Evolutionary conservation across 352 stramenopile species (phyloP), one percentile per base, ranked within the genome.

Genomic region (Phytophthora hybrid): DNA sequence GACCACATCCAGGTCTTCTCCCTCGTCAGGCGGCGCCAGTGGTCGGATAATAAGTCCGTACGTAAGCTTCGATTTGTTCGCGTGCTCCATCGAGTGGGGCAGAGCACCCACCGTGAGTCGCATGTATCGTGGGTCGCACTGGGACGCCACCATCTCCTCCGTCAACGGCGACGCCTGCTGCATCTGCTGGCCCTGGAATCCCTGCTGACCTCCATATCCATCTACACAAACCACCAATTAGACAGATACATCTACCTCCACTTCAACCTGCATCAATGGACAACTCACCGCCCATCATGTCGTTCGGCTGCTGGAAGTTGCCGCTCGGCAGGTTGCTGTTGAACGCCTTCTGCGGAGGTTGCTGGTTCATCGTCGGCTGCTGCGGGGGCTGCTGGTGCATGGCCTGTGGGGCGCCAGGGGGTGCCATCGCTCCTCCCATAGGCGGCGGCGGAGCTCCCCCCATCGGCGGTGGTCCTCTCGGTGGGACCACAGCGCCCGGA

Each of bases 31-130:
- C 1, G 89, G 82, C 7, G 92, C 92, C 60, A 98, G 61, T 51
- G 92, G 92, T 10, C 90, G 90, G 58, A 97, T 89, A 41, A 97
- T 81, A 10, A 98, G 76, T 59, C 90, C 92, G 47, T 97, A 90
- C 62, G 92, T 93, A 9, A 98, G 66, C 47, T 93, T 88, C 18
- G 87, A 93, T 74, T 95, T 95, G 70, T 84, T 92, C 18, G 88
- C 86, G 66, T 96, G 84, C 31, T 96, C 90, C 53, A 91, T 81
- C 26, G 90, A 96, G 73, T 95, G 87, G 9, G 92, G 90, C 55
- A 97, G 82, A 32, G 74, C 73, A 19, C 81, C 82, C 34, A 97
- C 85, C 3, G 89, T 92, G 57, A 88, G 77, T 39, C 90, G 91
- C 88, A 97, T 97, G 77, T 83, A 97, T 32, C 89, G 84, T 10